phyloP scores from a whole-genome alignment of 2,329 filamentous ascomycete genomes.

The Xylariaceae sp. region DNA sequence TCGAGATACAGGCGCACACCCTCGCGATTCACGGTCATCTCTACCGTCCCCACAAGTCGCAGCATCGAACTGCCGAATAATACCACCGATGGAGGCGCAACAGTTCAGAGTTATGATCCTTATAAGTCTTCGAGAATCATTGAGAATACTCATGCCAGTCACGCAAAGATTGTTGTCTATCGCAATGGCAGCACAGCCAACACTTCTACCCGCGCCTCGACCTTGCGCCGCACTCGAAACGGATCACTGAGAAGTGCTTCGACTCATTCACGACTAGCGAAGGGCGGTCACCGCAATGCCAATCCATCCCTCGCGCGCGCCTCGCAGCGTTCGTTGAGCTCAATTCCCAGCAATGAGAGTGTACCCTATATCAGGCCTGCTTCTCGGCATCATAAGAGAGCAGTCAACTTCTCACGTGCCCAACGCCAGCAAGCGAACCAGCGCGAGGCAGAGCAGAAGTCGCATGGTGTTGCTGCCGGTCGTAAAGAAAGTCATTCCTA shows the following conservation, averaged over 20 bases:
- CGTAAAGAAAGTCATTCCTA: conserved; percentile 26
- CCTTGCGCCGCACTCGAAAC: conserved; percentile 32
- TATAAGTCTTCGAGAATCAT: conserved; percentile 63
- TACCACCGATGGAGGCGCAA: conserved; percentile 37
- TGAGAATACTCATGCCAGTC: conserved; percentile 48
- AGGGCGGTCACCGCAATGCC: conserved; percentile 27
- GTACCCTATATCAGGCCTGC: conserved; percentile 39
- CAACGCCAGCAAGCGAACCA: conserved; percentile 34
- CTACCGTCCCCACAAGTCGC: conserved; percentile 48
- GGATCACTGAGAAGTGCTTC: conserved; percentile 34
- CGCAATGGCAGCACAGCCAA: conserved; percentile 39
- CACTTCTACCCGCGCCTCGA: conserved; percentile 25
- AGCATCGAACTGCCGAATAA: conserved; percentile 38
- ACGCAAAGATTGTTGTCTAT: conserved; percentile 65
- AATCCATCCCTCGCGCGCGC: conserved; percentile 31
- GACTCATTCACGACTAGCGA: conserved; percentile 24
- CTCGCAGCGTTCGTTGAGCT: conserved; percentile 43
- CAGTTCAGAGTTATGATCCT: conserved; percentile 70
- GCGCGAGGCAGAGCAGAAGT: conserved; percentile 15
- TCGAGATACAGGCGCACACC: conserved; percentile 46
- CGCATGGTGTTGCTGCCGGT: conserved; percentile 30
- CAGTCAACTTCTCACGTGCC: conserved; percentile 50
- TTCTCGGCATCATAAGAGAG: conserved; percentile 44
- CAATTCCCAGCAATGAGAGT: conserved; percentile 44
- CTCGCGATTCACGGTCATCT: conserved; percentile 62